Evolutionary conservation across 108 stramenopile species (phyloP), one percentile per base, ranked within the genome.

Genomic region (Nannochloropsis oceanica): DNA sequence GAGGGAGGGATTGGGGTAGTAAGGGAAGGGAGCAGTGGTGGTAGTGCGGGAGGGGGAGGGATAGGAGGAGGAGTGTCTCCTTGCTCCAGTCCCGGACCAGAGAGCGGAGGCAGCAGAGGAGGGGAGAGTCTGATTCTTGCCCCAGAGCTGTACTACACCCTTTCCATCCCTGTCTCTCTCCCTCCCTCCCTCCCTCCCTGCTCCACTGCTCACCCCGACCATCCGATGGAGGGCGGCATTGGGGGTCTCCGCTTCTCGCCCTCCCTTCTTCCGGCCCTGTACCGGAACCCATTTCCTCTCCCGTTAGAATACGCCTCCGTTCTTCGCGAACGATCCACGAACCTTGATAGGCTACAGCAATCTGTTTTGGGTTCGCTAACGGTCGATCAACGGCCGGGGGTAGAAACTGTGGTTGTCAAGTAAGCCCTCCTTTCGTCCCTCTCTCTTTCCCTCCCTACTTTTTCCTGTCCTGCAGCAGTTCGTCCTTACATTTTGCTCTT

Each of bases 291-390:
- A 18, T 87, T 87, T 42, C 82, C 82, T n/a, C 80, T 87, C 42
- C 86, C 86, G 50, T 27, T 83, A 3, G 86, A 84, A 83, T 87
- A 87, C 86, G 80, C 86, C 2, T 73, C 86, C 43, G 86, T 83
- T 26, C 73, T 87, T 82, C 82, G 82, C 13, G 86, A 87, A 82
- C 59, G 85, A 27, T 82, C 80, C 82, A 73, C 44, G 26, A 80
- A 43, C 42, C 80, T 73, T 18, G 59, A 73, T 73, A 18, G 59
- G 18, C 59, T 73, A n/a, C 59, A 73, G 59, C 59, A 73, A 10
- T n/a, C 59, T 10, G 59, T 73, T 7, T 7, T 73, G 22, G 59
- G 59, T 2, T 73, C 59, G 18, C n/a, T 73, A 0, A 8, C 22
- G 22, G 59, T n/a, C 59, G 59, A 73, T 7, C 59, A 73, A 73